Conservation (phyloP, 1,284 basidiomycete species). For the Tylopilus sp. region DNA sequence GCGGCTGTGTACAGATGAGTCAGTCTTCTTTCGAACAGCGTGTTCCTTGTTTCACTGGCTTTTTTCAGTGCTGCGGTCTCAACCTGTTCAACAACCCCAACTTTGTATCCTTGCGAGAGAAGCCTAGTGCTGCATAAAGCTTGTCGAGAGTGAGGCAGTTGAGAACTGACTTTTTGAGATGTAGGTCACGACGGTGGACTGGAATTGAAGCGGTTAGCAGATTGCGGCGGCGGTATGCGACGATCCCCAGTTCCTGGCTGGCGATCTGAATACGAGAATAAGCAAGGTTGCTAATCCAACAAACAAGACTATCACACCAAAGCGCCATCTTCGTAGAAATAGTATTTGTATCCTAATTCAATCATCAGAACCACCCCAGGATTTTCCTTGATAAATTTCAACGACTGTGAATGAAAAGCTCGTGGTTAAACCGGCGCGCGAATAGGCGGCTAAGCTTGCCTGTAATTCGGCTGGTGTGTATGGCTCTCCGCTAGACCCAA, state of each 20-base stretch:
- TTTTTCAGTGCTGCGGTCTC: slow-evolving; percentile 97
- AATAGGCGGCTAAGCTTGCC: slow-evolving; percentile 35
- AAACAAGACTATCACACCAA: slow-evolving; percentile 35
- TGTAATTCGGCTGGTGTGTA: slow-evolving; percentile 85
- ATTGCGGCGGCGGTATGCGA: slow-evolving; percentile 73
- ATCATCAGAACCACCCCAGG: slow-evolving; percentile 78
- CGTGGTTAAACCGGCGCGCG: not conserved
- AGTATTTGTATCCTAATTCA: slow-evolving; percentile 86
- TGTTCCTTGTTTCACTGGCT: slow-evolving; percentile 74
- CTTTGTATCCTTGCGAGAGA: slow-evolving; percentile 79
- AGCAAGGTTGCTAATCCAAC: slow-evolving; percentile 1
- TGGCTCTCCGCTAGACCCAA: slow-evolving; percentile 72
- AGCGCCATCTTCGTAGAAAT: slow-evolving; percentile 87
- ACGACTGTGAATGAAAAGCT: slow-evolving; percentile 8
- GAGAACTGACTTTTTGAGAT: slow-evolving; percentile 73
- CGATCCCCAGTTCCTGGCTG: slow-evolving; percentile 77
- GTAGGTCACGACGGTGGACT: slow-evolving; percentile 73
- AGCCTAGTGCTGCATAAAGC: slow-evolving; percentile 46
- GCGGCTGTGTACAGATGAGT: slow-evolving; percentile 83
- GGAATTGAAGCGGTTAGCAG: slow-evolving; percentile 83
- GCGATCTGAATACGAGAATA: slow-evolving; percentile 55
- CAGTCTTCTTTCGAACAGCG: slow-evolving; percentile 77
- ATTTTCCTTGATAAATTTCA: slow-evolving; percentile 68
- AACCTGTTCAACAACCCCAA: slow-evolving; percentile 88
- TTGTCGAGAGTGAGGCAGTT: not conserved